Base-by-base conservation (phyloP, 1,139 yeast species). In the Taiozyma sp. region DNA sequence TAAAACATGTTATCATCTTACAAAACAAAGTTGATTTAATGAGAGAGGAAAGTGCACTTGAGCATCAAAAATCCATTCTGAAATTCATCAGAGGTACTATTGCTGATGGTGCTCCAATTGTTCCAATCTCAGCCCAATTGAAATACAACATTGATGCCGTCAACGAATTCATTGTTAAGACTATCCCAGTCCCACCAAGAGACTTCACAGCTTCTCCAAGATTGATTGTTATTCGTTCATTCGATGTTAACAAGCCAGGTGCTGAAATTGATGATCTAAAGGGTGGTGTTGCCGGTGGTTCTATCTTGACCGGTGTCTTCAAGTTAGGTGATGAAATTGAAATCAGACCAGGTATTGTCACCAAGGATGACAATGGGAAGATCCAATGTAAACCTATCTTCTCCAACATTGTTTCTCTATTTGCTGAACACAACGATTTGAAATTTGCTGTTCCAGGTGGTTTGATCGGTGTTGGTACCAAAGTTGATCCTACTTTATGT, bases 241-340 rank as follows among this genome's bases (percentile, higher is more conserved):
- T 95, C 69, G 99, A 95, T 72, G 99, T 95, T 58, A 95, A 95
- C 76, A 90, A 89, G 73, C 99, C 99, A 54, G 99, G 99, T 76
- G 85, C 97, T 43, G 98, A 91, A 71, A 88, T 95, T 62, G 95
- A 88, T 60, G 99, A 93, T 64, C 80, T 95, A 68, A 91, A 91
- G 76, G 99, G 99, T 65, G 99, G 99, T 81, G 99, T 95, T 68
- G 99, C 99, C 46, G 99, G 99, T 77, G 99, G 99, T 62, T 89
- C 97, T 50, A 93, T 95, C 64, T 79, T 93, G 67, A 89, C 85
- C 54, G 99, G 99, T 80, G 99, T 95, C 50, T 88, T 95, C 77
- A 87, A 88, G 68, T 78, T 95, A 58, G 98, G 97, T 55, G 99
- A 95, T 68, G 99, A 95, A 75, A 93, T 95, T 67, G 99, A 95